Conservation (phyloP, 23 red algal species). For the Gracilaria vermiculophylla region DNA sequence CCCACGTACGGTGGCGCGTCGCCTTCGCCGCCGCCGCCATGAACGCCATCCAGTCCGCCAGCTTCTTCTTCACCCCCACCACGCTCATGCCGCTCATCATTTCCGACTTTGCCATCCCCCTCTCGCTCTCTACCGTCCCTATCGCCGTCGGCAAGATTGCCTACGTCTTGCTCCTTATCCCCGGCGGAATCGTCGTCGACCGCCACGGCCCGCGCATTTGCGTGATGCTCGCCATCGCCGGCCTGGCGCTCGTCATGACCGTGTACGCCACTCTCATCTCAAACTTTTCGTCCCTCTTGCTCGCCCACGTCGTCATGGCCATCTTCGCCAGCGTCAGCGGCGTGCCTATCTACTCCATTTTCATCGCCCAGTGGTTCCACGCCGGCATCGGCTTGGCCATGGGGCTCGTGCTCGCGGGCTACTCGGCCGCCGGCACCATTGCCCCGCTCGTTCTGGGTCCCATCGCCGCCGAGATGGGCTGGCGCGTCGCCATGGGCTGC, state of each 20-base stretch:
- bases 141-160: conserved; percentile 87
- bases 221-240: conserved; percentile 66
- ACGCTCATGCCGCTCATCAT: conserved; percentile 91
- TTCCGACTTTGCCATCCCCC: conserved; percentile 64
- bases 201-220: conserved; percentile 69
- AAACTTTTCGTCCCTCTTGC: conserved; percentile 15
- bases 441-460: conserved; percentile 63
- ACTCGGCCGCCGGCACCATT: conserved; percentile 78
- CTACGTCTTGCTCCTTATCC: conserved; percentile 87
- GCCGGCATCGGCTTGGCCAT: conserved; percentile 79
- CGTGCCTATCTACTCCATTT: conserved; percentile 86
- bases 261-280: conserved; percentile 64
- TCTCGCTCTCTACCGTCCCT: conserved; percentile 72
- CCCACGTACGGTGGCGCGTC: conserved; percentile 50
- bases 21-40: conserved; percentile 66
- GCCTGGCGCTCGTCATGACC: conserved; percentile 48
- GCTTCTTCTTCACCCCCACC: conserved; percentile 96
- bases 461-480: conserved; percentile 60
- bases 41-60: conserved; percentile 79
- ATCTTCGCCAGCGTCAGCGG: conserved; percentile 76
- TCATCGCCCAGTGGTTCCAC: conserved; percentile 84
- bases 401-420: conserved; percentile 92
- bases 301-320: conserved; percentile 62
- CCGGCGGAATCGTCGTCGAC: conserved; percentile 91
- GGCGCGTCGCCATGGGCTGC: conserved; percentile 71